Base-by-base conservation (phyloP, 441 rosid species). In the Populus hybrid region DNA sequence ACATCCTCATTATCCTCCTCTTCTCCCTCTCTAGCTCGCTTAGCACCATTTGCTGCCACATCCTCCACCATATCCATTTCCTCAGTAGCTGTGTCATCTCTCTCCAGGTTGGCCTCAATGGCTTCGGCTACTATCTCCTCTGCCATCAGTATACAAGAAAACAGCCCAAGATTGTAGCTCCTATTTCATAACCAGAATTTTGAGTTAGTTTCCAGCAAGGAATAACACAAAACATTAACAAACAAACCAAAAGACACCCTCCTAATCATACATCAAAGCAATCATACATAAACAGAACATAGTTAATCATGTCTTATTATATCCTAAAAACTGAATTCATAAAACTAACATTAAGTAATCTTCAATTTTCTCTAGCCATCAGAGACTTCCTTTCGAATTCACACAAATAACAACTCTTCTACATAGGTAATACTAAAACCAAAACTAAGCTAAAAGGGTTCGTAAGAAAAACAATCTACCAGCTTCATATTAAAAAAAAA, bases 11-110 rank as follows among this genome's bases (percentile, higher is more conserved):
- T 32, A 14, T 63, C 67, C 24, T n/a, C 68, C 19, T 63, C 53
- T 14, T 6, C 70, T 67, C 70, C 63, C 71, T 76, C 82, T 71
- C 97, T 88, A 24, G 73, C 74, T n/a, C 94, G 91, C 85, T 91
- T 92, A 79, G 79, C 83, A 57, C 76, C 87, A 71, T 79, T 77
- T 23, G 73, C 71, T 16, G 76, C 88, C 28, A 77, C 65, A 67
- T 80, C 82, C 4, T 77, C 80, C 23, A 78, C 90, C 53, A 89
- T 77, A 67, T 88, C 93, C 98, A 89, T 92, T 40, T 87, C 95
- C 34, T 81, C 86, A 14, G 79, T 71, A 18, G 79, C 75, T 35
- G 82, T 12, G 65, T 84, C 82, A 23, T 28, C 82, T 67, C 50
- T 72, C 68, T 76, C 79, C 4, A 82, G 73, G 74, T 75, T 87